Percentiles rank a stretch among this genome's conserved stretches.
phyloP scores from a whole-genome alignment of 202 grass and related monocot genomes.

The Schoenoplectus triqueter region DNA sequence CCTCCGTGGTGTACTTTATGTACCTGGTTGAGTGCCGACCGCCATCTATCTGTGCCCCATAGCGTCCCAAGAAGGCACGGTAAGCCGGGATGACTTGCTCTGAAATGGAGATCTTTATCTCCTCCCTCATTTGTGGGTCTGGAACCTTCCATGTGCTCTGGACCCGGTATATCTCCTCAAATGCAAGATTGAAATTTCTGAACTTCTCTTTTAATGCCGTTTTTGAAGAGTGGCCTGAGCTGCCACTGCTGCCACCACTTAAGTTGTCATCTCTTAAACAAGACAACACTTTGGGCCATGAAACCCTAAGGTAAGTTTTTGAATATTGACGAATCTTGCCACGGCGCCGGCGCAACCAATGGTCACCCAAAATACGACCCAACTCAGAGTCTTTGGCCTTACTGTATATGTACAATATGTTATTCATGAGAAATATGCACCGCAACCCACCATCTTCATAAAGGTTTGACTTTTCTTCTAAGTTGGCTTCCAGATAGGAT shows the following conservation, averaged over 20 bases:
- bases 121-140: constrained; percentile 85
- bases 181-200: constrained; percentile 85
- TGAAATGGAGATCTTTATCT: constrained; percentile 92
- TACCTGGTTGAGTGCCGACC: constrained; percentile 64
- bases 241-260: constrained; percentile 46
- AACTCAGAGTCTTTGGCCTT: constrained; percentile 90
- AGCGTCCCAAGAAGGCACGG: constrained; percentile 85
- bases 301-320: constrained; percentile 83
- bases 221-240: constrained; percentile 68
- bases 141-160: constrained; percentile 95
- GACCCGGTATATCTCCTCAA: constrained; percentile 83
- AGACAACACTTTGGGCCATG: constrained; percentile 78
- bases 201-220: constrained; percentile 86
- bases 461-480: constrained; percentile 90
- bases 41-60: constrained; percentile 71
- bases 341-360: constrained; percentile 69
- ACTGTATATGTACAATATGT: constrained; percentile 87
- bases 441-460: constrained; percentile 81
- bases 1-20: constrained; percentile 80
- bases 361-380: constrained; percentile 84
- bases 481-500: constrained; percentile 85
- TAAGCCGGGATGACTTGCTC: constrained; percentile 91
- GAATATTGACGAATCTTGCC: constrained; percentile 88
- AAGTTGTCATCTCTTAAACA: constrained; percentile 78
- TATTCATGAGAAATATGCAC: constrained; percentile 98